A percentile compares a stretch with the other conserved stretches of the same genome.
These are phyloP conservation scores for Mycena kentingensis DNA, from an alignment of 768 basidiomycete species.

Conservation along the genomic window DNA sequence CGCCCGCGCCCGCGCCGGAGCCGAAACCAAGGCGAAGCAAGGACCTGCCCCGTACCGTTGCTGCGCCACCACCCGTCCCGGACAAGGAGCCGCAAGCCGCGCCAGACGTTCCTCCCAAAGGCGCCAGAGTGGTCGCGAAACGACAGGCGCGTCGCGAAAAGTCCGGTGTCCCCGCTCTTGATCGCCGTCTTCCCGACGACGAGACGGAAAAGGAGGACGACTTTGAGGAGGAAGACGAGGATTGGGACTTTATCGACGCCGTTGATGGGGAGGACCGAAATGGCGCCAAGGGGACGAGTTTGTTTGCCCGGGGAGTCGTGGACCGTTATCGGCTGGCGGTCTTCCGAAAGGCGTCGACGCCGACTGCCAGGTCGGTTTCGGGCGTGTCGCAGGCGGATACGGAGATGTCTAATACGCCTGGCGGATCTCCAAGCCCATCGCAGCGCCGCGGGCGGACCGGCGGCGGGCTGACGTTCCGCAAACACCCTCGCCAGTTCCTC, in stretches of 20 bases:
- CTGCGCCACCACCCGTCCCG: conserved; percentile 32
- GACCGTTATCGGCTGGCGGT: conserved; percentile 85
- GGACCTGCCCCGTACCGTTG: conserved; percentile 30
- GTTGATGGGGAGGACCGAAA: conserved; percentile 83
- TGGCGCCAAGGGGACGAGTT: conserved; percentile 74
- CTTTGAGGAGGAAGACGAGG: conserved; percentile 74
- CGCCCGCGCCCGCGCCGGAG: conserved; percentile 8
- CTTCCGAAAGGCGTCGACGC: conserved; percentile 80
- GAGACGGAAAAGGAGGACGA: conserved; percentile 47
- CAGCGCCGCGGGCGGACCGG: conserved; percentile 66
- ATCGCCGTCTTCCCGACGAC: conserved; percentile 65
- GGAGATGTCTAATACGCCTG: conserved; percentile 41
- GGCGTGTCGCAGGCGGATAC: conserved; percentile 56
- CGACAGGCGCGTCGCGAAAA: conserved; percentile 68
- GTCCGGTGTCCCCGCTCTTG: conserved; percentile 80
- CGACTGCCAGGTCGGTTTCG: conserved; percentile 55
- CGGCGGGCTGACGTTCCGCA: conserved; percentile 70
- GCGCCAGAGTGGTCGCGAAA: conserved; percentile 25
- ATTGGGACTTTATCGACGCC: conserved; percentile 89
- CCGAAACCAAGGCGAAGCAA: conserved; percentile 33
- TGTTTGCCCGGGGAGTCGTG: conserved; percentile 90
- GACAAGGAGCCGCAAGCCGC: conserved; percentile 32
- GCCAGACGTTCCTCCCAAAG: conserved; percentile 26
- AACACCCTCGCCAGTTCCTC: conserved; percentile 71
- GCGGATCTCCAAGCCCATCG: conserved; percentile 51